Conservation (phyloP, 2,329 filamentous ascomycete genomes). For the Xylaria sp. region DNA sequence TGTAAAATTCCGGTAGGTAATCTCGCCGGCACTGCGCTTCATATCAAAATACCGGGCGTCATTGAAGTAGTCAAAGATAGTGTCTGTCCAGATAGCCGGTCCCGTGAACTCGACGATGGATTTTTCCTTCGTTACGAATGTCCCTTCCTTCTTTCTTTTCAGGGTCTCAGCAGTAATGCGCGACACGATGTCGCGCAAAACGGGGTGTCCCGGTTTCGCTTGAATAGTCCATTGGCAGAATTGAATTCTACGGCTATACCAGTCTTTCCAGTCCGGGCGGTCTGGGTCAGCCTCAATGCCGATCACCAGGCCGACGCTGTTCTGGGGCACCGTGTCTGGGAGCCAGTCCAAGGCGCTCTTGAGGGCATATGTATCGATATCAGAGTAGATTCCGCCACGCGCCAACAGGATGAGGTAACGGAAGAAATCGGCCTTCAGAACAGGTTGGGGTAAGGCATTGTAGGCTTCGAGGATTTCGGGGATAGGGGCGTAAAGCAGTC, state of each 20-base stretch:
- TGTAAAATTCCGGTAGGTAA: constrained; percentile 90
- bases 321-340: constrained; percentile 77
- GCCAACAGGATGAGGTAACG: constrained; percentile 75
- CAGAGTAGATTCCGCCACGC: constrained; percentile 77
- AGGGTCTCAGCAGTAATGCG: constrained; percentile 87
- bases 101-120: constrained; percentile 94
- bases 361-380: constrained; percentile 91
- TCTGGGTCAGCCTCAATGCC: constrained; percentile 98
- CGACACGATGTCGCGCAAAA: constrained; percentile 86
- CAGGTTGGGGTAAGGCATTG: constrained; percentile 74
- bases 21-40: constrained; percentile 72
- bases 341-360: constrained; percentile 89
- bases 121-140: constrained; percentile 66
- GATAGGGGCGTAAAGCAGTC: constrained; percentile 84
- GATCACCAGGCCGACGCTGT: constrained; percentile 84
- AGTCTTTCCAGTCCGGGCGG: constrained; percentile 88
- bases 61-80: constrained; percentile 93
- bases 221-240: constrained; percentile 99
- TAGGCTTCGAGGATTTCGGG: constrained; percentile 84
- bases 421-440: constrained; percentile 84
- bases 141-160: constrained; percentile 71
- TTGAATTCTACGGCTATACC: constrained; percentile 96
- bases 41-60: constrained; percentile 89
- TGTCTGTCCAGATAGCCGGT: constrained; percentile 93
- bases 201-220: constrained; percentile 90